Conservation (phyloP, 164 flowering plant species). For the Dillenia turbinata region DNA sequence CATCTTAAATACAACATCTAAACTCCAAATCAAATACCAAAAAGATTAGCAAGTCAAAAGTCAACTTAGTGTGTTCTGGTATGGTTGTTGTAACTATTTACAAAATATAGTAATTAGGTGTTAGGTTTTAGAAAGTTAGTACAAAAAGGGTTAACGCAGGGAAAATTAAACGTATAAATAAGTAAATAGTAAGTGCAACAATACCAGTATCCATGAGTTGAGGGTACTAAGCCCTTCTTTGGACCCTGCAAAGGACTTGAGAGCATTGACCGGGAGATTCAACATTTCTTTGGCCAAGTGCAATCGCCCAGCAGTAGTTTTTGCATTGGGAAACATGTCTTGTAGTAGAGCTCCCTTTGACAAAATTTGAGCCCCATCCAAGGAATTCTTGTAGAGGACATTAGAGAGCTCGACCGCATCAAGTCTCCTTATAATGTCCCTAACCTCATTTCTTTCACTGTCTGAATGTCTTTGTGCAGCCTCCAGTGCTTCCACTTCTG, state of each 20-base stretch:
- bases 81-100: too few relatives aligned
- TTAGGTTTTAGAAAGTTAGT: not conserved
- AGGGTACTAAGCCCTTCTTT: conserved; percentile 76
- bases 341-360: conserved; percentile 56
- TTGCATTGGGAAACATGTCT: conserved; percentile 78
- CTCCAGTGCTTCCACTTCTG: conserved; percentile 85
- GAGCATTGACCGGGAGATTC: conserved; percentile 59
- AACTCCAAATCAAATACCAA: too few relatives aligned
- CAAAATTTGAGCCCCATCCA: conserved; percentile 50
- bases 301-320: conserved; percentile 81
- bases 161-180: not conserved
- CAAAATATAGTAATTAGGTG: not conserved
- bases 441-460: conserved; percentile 74
- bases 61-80: too few relatives aligned
- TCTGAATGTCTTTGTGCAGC: conserved; percentile 74
- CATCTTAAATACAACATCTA: too few relatives aligned
- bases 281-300: conserved; percentile 82
- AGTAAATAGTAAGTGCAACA: conserved; percentile 1
- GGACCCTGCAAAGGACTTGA: conserved; percentile 92
- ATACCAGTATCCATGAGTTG: conserved; percentile 96
- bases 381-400: conserved; percentile 52
- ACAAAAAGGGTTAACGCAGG: too few relatives aligned
- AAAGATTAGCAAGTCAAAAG: too few relatives aligned
- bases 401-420: conserved; percentile 75
- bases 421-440: conserved; percentile 76